Percentiles rank a stretch among this genome's conserved stretches.
Conservation (phyloP, 768 basidiomycete species). For the Amanita exitialis region DNA sequence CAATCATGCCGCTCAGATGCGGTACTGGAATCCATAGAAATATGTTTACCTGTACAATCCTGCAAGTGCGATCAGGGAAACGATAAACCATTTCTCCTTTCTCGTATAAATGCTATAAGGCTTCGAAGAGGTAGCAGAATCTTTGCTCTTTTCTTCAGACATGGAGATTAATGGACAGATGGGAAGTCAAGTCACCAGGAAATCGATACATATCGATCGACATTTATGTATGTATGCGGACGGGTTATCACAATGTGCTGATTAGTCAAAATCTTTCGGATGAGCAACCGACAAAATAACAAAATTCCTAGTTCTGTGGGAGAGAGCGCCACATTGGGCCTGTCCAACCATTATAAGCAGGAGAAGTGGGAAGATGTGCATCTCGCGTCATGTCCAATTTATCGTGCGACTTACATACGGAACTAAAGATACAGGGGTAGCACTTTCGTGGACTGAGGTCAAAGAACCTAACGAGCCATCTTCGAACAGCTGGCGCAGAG, state of each 20-base stretch:
- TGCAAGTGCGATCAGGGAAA: constrained; percentile 44
- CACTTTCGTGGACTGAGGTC: constrained; percentile 39
- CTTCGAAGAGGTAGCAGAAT: constrained; percentile 40
- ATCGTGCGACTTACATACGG: not conserved
- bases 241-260: not conserved
- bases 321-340: too few relatives aligned
- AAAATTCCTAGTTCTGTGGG: too few relatives aligned
- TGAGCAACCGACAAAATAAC: not conserved
- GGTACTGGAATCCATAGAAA: not conserved
- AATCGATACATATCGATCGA: not conserved
- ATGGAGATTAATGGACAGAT: not conserved
- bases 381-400: too few relatives aligned
- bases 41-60: constrained; percentile 49
- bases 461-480: constrained; percentile 26
- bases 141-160: not conserved
- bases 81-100: constrained; percentile 62
- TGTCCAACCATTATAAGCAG: too few relatives aligned
- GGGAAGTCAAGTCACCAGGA: not conserved
- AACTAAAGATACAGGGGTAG: constrained; percentile 41
- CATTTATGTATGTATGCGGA: not conserved
- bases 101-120: constrained; percentile 40
- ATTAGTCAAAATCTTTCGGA: not conserved
- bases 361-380: too few relatives aligned
- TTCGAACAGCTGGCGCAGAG: constrained; percentile 29
- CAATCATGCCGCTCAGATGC: not conserved